Evolutionary conservation across 768 basidiomycete species (phyloP), one percentile per base, ranked within the genome.

Genomic region (Collybiopsis luxurians): DNA sequence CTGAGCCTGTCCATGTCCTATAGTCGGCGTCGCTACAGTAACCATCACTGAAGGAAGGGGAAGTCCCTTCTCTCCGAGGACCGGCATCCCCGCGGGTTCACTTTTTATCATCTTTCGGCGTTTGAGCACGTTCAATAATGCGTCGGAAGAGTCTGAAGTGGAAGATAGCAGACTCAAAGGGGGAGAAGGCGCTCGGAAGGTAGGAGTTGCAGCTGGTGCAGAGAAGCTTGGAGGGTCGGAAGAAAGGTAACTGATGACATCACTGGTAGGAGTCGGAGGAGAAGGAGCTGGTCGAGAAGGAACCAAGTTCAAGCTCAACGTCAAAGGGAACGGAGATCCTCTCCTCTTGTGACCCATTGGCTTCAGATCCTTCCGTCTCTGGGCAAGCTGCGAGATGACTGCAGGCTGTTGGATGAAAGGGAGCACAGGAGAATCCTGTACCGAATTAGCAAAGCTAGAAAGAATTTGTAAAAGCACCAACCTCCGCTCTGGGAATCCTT

Each of bases 291-390:
- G 31, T 21, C 3, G 7, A 4, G 24, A 15, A 31, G 30, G 53
- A 19, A 38, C 13, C 30, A 54, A 19, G 12, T n/a, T n/a, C n/a
- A n/a, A n/a, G n/a, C n/a, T n/a, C n/a, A n/a, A n/a, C n/a, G 31
- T 54, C 40, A 54, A 17, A 42, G 53, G 53, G 28, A 54, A 54
- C 0, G 53, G 53, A 15, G 53, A 54, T 28, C 53, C 53, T 44
- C 28, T 54, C 23, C 53, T 27, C 23, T 31, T 54, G n/a, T 54
- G 53, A 24, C 53, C 53, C 42, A 54, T 54, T 19, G 53, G 53
- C 19, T 42, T 43, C 53, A 54, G 19, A 27, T 42, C 40, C 11
- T 31, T 39, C 6, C 50, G 50, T 26, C 50, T 23, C 36, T 39
- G 36, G 31, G 48, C 48, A n/a, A 36, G 30, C 4, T 26, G 6